Conservation (phyloP, 2,329 filamentous ascomycete genomes). For the Arthrobotrys sphaeroides region DNA sequence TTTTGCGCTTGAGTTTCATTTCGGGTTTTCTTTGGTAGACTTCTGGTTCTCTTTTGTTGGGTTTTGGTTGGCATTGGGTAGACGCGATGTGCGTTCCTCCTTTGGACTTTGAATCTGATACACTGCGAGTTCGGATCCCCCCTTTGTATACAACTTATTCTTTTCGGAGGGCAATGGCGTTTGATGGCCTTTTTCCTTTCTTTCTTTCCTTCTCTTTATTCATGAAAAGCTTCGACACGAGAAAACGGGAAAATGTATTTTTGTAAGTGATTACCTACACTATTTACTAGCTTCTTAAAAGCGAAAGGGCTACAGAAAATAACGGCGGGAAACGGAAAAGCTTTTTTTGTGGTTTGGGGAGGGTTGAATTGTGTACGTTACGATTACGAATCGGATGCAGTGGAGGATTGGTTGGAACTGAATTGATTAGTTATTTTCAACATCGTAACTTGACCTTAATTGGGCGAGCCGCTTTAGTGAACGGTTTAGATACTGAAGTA, state of each 20-base stretch:
- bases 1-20: conserved; percentile 6
- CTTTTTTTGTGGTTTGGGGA: conserved; percentile 8
- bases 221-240: conserved; percentile 5
- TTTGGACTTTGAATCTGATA: conserved; percentile 27
- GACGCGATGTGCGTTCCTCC: conserved; percentile 7
- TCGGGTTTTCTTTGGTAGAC: neutral
- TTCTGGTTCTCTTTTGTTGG: conserved; percentile 1
- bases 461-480: no score
- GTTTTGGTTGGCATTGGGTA: conserved; percentile 42
- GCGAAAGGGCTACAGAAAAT: conserved; percentile 4
- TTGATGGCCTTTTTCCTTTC: conserved; percentile 20
- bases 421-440: conserved; percentile 12
- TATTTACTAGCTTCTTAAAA: conserved; percentile 4
- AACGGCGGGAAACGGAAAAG: conserved; percentile 24
- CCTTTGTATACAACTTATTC: conserved; percentile 34
- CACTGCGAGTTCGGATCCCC: conserved; percentile 5
- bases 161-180: conserved; percentile 44
- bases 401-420: neutral
- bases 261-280: conserved; percentile 24
- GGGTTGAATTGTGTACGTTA: conserved; percentile 37
- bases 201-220: conserved; percentile 1
- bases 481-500: no score
- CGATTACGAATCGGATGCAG: conserved; percentile 12
- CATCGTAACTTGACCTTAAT: no score
- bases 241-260: conserved; percentile 41